Conservation (phyloP, 306 rosid genomes). For the Echinosophora koreensis region DNA sequence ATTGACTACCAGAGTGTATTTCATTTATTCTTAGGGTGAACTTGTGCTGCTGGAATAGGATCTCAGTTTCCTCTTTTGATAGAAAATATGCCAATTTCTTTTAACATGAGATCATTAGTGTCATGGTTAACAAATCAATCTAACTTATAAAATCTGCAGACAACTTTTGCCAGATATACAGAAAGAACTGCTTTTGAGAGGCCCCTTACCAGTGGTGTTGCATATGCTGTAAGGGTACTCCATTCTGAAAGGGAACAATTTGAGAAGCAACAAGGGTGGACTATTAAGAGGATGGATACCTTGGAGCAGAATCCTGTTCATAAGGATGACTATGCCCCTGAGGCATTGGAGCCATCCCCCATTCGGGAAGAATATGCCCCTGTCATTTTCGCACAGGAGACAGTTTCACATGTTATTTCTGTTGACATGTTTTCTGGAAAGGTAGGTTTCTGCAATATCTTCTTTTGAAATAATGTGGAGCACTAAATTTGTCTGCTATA, state of each 20-base stretch:
- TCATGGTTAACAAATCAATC: slow-evolving; percentile 41
- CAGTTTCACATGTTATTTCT: slow-evolving; percentile 88
- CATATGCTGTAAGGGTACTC: slow-evolving; percentile 97
- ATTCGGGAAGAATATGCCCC: slow-evolving; percentile 95
- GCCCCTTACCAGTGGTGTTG: slow-evolving; percentile 99
- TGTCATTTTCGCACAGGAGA: slow-evolving; percentile 97
- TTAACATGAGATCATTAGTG: slow-evolving; percentile 6
- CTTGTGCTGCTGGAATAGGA: slow-evolving; percentile 42
- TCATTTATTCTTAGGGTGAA: not conserved
- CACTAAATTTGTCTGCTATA: slow-evolving; percentile 9
- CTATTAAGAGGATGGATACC: slow-evolving; percentile 89
- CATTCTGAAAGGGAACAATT: slow-evolving; percentile 93
- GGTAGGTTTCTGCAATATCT: slow-evolving; percentile 58
- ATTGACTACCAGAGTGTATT: too few relatives aligned
- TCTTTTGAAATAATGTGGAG: slow-evolving; percentile 25
- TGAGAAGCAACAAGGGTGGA: slow-evolving; percentile 99
- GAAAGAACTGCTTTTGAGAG: slow-evolving; percentile 98
- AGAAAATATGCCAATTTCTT: slow-evolving; percentile 27
- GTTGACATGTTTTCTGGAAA: slow-evolving; percentile 86
- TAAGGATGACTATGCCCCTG: slow-evolving; percentile 75
- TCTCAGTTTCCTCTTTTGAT: slow-evolving; percentile 7
- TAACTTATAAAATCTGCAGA: slow-evolving; percentile 63
- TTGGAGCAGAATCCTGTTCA: slow-evolving; percentile 83
- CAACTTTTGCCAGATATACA: slow-evolving; percentile 91
- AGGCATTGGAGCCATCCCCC: slow-evolving; percentile 79